Base-by-base conservation (phyloP, 2,329 filamentous ascomycete species). In the Diplodia mutila region DNA sequence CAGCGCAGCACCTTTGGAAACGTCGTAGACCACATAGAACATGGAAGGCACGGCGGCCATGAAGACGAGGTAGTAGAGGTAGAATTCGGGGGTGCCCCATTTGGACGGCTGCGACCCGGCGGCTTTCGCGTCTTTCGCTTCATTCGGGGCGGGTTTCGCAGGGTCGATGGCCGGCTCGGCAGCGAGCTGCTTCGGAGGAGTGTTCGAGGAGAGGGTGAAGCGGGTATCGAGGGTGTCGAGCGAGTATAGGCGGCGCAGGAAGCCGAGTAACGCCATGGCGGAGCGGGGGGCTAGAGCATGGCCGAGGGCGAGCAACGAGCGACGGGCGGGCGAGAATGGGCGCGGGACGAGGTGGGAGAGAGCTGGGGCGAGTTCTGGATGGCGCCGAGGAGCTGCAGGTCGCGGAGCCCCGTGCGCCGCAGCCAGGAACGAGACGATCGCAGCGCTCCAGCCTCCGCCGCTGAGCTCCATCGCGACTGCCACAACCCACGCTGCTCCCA, bases 31-130 rank as follows among this genome's bases (percentile, higher is more conserved):
- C n/a, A 90, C 85, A 83, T 93, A 97, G 80, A 97, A 93, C 94
- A 99, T 99, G 74, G 89, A 86, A 9, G 93, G 92, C 29, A 98
- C 84, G 66, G 84, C 84, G 6, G 87, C 76, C 34, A 85, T 69
- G 73, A 97, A 87, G 71, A 92, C 80, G 23, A 90, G 57, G 72
- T 89, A 91, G 82, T 99, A 98, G 65, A 93, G 73, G 76, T 88
- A 90, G 81, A 95, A 98, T 80, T 99, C 95, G 2, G 86, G 85
- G 0, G 93, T 96, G 27, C 85, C 87, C 94, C 94, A 99, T 89
- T 87, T 90, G 52, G 94, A 86, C 42, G 88, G 87, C 69, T 86
- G 84, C 51, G 66, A 18, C 32, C 25, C 37, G 2, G 65, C 14
- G 12, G 65, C 65, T 21, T 25, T 18, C 46, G 66, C 85, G 74